A percentile compares a stretch with the other conserved stretches of the same genome.
Evolutionary conservation across 352 stramenopile genomes (phyloP).

Genomic region (Globisporangium carolinianum): DNA sequence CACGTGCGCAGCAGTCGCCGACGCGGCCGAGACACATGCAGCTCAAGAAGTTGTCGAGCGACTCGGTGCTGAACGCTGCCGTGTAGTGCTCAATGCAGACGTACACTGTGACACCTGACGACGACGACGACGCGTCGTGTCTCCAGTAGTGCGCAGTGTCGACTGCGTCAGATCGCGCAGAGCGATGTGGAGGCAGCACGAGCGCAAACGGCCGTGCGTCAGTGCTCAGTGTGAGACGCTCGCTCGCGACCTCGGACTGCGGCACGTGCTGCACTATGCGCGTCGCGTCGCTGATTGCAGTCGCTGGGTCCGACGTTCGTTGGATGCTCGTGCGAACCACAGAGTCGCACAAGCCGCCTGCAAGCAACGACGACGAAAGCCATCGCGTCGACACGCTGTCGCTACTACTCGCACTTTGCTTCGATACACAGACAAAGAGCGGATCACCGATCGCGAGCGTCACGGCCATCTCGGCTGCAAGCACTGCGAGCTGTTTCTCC

Average conservation of each 20-base stretch:
- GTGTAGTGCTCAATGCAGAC: constrained; percentile 9
- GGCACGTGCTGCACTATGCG: constrained; percentile 27
- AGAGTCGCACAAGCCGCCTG: constrained; percentile 16
- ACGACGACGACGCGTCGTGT: not conserved
- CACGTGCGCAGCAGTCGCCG: not conserved
- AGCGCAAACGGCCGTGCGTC: constrained; percentile 25
- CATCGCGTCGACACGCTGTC: constrained; percentile 8
- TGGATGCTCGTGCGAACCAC: constrained; percentile 10
- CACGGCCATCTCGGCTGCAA: constrained; percentile 44
- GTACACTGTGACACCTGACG: no score
- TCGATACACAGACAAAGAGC: constrained; percentile 9
- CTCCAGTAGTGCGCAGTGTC: not conserved
- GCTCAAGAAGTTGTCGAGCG: constrained; percentile 16
- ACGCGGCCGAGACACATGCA: not conserved
- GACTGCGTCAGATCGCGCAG: not conserved
- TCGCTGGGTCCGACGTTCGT: not conserved
- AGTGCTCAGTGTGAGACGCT: not conserved
- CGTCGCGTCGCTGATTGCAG: not conserved
- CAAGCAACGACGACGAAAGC: constrained; percentile 22
- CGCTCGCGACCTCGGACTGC: constrained; percentile 8
- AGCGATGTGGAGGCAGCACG: constrained; percentile 20
- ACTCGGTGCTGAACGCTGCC: constrained; percentile 16
- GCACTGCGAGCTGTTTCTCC: constrained; percentile 54
- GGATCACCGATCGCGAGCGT: constrained; percentile 44
- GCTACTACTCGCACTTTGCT: no score